Evolutionary conservation across 2,329 filamentous ascomycete species (phyloP), one percentile per base, ranked within the genome.

Genomic region (Hyphodiscus sp.): DNA sequence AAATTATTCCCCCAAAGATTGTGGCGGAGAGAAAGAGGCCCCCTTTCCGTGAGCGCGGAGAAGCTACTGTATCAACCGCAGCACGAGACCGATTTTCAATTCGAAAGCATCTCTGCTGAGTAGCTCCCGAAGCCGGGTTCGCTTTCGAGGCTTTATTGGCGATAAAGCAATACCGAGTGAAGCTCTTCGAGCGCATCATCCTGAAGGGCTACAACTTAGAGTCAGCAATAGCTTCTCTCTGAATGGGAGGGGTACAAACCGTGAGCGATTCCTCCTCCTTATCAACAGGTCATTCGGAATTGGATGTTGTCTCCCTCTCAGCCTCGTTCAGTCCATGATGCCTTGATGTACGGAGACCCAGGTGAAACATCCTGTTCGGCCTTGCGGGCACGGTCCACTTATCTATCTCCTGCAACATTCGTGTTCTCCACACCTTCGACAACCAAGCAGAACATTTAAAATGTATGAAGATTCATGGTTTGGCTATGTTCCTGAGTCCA

Each of bases 391-490:
- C 33, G 33, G 16, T 13, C 33, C 33, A 5, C 33, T n/a, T 26
- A n/a, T n/a, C n/a, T n/a, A n/a, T n/a, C n/a, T n/a, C n/a, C 33
- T 38, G 4, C 5, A 41, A n/a, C n/a, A 20, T 41, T 20, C 38
- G 46, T 47, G 16, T 43, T 45, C 41, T 51, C 53, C 47, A 41
- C 43, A 19, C 43, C 20, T 20, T 45, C 20, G 50, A 26, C 29
- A 33, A 26, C 47, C 29, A 29, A 16, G 26, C 45, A 20, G n/a
- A 44, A 41, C 19, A 45, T 16, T 15, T 16, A 50, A 30, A 52
- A 91, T 90, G 86, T 89, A 89, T 69, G 88, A 92, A 71, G 88
- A 92, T 70, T 83, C 86, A 29, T 92, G 88, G 87, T 90, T 91
- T 73, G 89, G 80, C 68, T 85, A 89, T 66, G 81, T 88, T 59